Evolutionary conservation across 371 early-diverging fungal genomes (phyloP).

Genomic region (Mucor saturninus): DNA sequence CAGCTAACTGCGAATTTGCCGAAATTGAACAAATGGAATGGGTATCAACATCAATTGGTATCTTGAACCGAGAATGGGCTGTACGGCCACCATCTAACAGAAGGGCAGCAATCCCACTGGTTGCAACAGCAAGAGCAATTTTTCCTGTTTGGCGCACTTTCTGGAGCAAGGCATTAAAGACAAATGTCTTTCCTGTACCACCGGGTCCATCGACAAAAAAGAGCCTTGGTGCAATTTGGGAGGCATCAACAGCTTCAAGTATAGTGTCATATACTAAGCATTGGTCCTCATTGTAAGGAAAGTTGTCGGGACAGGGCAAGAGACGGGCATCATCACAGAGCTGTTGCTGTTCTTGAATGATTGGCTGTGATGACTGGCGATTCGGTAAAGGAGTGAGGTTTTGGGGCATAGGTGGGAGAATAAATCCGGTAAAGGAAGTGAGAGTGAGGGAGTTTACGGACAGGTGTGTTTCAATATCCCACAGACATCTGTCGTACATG

Average conservation of each 20-base stretch:
- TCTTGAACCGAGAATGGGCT: slow-evolving; percentile 33
- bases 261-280: background rate
- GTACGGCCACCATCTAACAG: slow-evolving; percentile 35
- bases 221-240: background rate
- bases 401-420: no score
- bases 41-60: slow-evolving; percentile 20
- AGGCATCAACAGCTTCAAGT: background rate
- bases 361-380: no score
- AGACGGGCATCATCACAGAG: no score
- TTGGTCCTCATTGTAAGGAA: slow-evolving; percentile 4
- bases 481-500: no score
- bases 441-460: no score
- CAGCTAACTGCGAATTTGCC: slow-evolving; percentile 3
- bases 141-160: background rate
- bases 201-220: slow-evolving; percentile 26
- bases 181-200: slow-evolving; percentile 14
- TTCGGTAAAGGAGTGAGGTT: no score
- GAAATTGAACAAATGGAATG: slow-evolving; percentile 21
- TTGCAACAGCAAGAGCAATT: slow-evolving; percentile 23
- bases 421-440: no score
- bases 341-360: background rate
- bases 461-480: no score
- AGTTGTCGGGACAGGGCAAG: no score
- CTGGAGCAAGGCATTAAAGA: slow-evolving; percentile 13
- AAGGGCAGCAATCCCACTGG: slow-evolving; percentile 34